Conservation (phyloP, 2,329 filamentous ascomycete species). For the Pseudogymnoascus sp. region DNA sequence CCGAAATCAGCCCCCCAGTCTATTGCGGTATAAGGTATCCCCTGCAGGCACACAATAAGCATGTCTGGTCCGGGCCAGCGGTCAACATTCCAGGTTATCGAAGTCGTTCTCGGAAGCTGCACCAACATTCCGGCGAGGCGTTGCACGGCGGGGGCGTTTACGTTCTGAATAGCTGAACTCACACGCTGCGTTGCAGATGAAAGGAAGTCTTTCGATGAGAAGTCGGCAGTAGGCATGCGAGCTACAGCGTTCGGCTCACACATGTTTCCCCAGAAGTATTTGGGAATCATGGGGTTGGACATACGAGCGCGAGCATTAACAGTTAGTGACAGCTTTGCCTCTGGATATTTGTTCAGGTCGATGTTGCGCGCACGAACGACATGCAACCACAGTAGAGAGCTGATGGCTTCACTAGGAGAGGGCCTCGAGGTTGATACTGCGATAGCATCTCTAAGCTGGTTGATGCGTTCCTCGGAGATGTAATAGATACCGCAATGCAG, state of each 20-base stretch:
- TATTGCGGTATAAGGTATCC: neutral
- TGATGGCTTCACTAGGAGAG: neutral
- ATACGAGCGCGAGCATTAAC: conserved; percentile 1
- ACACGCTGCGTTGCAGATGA: neutral
- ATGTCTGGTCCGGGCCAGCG: conserved; percentile 10
- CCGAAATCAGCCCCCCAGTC: neutral
- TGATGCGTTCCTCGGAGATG: neutral
- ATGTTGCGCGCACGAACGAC: conserved; percentile 5
- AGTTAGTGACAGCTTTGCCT: conserved; percentile 3
- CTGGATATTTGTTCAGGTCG: neutral
- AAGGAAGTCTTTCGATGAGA: neutral
- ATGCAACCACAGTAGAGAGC: conserved; percentile 3
- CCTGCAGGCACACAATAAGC: conserved; percentile 7
- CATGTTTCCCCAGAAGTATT: conserved; percentile 5
- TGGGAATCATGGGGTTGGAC: neutral
- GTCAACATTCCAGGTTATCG: conserved; percentile 9
- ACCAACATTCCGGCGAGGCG: neutral
- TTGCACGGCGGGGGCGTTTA: neutral
- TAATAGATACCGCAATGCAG: neutral
- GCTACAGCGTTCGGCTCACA: conserved; percentile 9
- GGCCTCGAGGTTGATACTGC: neutral
- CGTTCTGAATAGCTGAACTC: neutral
- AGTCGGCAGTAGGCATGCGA: neutral
- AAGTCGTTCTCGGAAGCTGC: neutral
- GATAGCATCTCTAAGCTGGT: neutral